phyloP scores from a whole-genome alignment of 768 basidiomycete species.

The Chalciporus pseudorubinellus region DNA sequence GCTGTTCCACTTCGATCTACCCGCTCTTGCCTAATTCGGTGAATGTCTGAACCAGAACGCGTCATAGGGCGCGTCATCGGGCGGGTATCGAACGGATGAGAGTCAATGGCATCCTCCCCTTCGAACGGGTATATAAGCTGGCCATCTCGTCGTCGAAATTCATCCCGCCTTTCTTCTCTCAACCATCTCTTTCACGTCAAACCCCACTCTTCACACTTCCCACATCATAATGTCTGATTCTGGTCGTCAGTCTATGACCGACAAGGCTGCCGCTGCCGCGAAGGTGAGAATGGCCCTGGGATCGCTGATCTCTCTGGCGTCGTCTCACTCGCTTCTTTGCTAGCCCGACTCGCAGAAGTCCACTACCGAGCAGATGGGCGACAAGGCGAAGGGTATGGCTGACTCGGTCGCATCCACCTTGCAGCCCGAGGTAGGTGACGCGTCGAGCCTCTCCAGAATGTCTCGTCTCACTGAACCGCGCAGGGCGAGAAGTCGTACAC shows the following conservation, averaged over 20 bases:
- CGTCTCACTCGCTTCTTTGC: not conserved
- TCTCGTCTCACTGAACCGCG: no score
- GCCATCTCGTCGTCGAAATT: not conserved
- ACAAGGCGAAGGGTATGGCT: constrained; percentile 44
- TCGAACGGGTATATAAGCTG: constrained; percentile 6
- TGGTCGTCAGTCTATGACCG: constrained; percentile 55
- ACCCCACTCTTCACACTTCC: constrained; percentile 1
- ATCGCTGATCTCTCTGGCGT: not conserved
- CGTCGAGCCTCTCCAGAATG: no score
- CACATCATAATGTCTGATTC: constrained; percentile 61
- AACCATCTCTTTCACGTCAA: not conserved
- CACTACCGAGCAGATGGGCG: constrained; percentile 48
- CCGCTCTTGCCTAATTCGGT: not conserved
- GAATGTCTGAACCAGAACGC: not conserved
- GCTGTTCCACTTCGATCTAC: not conserved
- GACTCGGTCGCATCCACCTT: constrained; percentile 48
- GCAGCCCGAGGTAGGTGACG: constrained; percentile 43
- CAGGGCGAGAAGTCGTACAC: constrained; percentile 51
- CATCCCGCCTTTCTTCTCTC: not conserved
- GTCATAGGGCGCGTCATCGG: constrained; percentile 10
- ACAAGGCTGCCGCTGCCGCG: constrained; percentile 50
- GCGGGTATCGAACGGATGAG: not conserved
- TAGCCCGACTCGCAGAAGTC: constrained; percentile 62
- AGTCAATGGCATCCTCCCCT: not conserved
- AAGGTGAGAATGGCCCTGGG: constrained; percentile 38